Evolutionary conservation across 106 monocot species (phyloP).

Genomic region (Gastrodia elata): DNA sequence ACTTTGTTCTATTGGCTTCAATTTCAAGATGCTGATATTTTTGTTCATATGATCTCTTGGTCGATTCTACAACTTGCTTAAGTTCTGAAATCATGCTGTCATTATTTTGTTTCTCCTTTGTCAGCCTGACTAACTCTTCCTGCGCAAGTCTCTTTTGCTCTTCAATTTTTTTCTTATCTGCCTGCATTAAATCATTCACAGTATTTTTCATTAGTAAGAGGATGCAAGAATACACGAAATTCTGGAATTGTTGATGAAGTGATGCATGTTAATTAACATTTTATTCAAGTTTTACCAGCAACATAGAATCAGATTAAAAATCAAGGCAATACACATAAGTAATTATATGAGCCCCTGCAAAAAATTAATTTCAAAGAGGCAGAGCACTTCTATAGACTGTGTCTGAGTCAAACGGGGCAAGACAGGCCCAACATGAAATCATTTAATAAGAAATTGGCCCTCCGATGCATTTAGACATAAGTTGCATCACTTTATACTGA

Average conservation of each 20-base stretch:
- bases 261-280: neutral
- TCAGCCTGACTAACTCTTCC: slow-evolving; percentile 42
- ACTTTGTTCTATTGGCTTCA: slow-evolving; percentile 22
- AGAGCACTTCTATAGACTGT: neutral
- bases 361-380: neutral
- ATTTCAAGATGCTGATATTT: slow-evolving; percentile 35
- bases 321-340: neutral
- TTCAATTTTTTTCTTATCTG: slow-evolving; percentile 34
- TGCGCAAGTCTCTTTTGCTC: slow-evolving; percentile 45
- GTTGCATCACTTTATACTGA: too few species aligned
- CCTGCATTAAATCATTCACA: slow-evolving; percentile 10
- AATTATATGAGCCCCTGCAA: neutral
- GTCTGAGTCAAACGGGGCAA: neutral
- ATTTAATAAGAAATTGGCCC: too few species aligned
- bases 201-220: neutral
- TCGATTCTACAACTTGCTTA: slow-evolving; percentile 45
- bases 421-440: neutral
- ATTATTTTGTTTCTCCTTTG: slow-evolving; percentile 65
- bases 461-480: too few species aligned
- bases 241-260: neutral
- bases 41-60: slow-evolving; percentile 40
- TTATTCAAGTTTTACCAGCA: neutral
- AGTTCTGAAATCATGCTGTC: slow-evolving; percentile 50
- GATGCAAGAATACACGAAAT: neutral
- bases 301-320: neutral